These are phyloP conservation scores for Cystofilobasidium bisporidii DNA, from an alignment of 768 basidiomycete species.

Conservation along the genomic window DNA sequence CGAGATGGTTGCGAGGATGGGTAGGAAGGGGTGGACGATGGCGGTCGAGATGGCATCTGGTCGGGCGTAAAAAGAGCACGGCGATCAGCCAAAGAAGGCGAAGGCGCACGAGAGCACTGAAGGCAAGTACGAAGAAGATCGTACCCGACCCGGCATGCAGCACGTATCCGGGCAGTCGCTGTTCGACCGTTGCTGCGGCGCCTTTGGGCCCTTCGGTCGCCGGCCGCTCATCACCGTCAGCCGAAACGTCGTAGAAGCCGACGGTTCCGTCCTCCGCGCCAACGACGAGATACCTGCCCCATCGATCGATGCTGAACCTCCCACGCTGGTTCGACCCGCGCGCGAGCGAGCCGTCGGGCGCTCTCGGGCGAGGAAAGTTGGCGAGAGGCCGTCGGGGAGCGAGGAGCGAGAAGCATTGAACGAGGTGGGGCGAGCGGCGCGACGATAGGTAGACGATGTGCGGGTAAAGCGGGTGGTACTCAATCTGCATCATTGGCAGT, in stretches of 20 bases:
- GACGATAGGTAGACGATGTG: slow-evolving; percentile 71
- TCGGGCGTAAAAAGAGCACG: background rate
- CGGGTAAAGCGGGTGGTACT: slow-evolving; percentile 64
- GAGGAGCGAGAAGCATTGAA: slow-evolving; percentile 75
- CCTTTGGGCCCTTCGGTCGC: too few relatives aligned
- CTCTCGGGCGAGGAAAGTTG: background rate
- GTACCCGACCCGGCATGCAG: background rate
- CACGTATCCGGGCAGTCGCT: background rate
- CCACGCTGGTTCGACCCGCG: slow-evolving; percentile 64
- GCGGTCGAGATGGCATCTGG: background rate
- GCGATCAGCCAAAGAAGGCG: too few relatives aligned
- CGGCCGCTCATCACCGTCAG: background rate
- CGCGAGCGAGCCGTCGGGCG: slow-evolving; percentile 37
- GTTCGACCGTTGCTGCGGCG: background rate
- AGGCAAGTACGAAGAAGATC: background rate
- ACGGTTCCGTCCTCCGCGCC: slow-evolving; percentile 52
- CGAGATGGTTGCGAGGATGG: slow-evolving; percentile 4
- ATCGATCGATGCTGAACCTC: slow-evolving; percentile 64
- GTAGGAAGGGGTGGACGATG: background rate
- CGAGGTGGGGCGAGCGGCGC: slow-evolving; percentile 48
- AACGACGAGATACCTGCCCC: slow-evolving; percentile 54
- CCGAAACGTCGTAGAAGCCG: background rate
- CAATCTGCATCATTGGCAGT: slow-evolving; percentile 45
- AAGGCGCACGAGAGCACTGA: too few relatives aligned
- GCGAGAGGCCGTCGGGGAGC: slow-evolving; percentile 45